Percentiles rank a stretch among this genome's conserved stretches.
phyloP scores from a whole-genome alignment of 495 filamentous ascomycete species.

The Xylaria telfairii region DNA sequence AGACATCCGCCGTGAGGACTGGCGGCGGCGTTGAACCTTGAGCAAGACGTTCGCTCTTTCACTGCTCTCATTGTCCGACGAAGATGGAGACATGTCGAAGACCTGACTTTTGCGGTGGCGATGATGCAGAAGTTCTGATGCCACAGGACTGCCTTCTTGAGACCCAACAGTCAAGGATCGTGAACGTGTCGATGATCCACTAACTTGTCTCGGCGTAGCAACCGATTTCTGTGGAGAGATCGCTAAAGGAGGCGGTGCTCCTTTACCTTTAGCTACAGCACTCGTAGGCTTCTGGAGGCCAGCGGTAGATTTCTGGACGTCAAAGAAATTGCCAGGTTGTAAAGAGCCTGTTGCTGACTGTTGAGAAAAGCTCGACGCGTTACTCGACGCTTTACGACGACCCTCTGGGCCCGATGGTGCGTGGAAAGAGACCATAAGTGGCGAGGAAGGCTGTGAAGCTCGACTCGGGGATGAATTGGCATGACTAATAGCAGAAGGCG shows the following conservation, averaged over 20 bases:
- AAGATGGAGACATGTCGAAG: constrained; percentile 95
- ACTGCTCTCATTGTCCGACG: constrained; percentile 96
- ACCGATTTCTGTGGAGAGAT: constrained; percentile 59
- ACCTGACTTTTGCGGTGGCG: constrained; percentile 93
- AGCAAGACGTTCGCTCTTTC: constrained; percentile 87
- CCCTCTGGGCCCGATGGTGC: constrained; percentile 63
- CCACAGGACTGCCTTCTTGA: constrained; percentile 77
- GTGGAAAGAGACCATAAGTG: constrained; percentile 89
- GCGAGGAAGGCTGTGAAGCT: constrained; percentile 91
- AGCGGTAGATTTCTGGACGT: constrained; percentile 66
- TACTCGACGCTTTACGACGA: constrained; percentile 76
- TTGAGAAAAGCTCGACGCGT: constrained; percentile 81
- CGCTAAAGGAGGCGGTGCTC: constrained; percentile 56
- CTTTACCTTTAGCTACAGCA: constrained; percentile 71
- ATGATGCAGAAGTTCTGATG: constrained; percentile 76
- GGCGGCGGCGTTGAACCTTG: constrained; percentile 89
- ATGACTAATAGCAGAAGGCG: constrained; percentile 79
- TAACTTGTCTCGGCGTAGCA: constrained; percentile 53
- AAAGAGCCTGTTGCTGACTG: constrained; percentile 70
- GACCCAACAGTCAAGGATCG: constrained; percentile 94
- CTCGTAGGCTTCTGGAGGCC: constrained; percentile 64
- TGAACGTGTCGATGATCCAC: constrained; percentile 62
- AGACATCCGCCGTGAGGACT: constrained; percentile 90
- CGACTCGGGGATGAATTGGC: constrained; percentile 86
- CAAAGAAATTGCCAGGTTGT: constrained; percentile 77